These are phyloP conservation scores for Cucurbita moschata DNA, from an alignment of 306 rosid species.

Conservation along the genomic window DNA sequence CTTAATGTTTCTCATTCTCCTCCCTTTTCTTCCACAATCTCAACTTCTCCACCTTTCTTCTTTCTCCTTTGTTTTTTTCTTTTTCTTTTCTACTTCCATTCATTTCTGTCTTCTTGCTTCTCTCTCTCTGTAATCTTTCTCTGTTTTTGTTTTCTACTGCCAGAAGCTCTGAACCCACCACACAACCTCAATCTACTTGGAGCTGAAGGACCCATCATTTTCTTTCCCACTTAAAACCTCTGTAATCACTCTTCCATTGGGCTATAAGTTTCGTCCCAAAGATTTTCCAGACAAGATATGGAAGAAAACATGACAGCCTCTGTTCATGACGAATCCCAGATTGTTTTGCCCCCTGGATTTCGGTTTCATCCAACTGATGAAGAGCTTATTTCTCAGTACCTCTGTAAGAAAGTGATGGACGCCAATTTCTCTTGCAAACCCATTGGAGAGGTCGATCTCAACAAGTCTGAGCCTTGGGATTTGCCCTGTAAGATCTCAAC, in stretches of 20 bases:
- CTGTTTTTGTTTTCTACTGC: not conserved
- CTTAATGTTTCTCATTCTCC: not conserved
- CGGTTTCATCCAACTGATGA: conserved; percentile 92
- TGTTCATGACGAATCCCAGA: conserved; percentile 30
- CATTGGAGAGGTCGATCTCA: conserved; percentile 84
- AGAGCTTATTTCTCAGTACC: conserved; percentile 73
- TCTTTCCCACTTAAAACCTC: not conserved
- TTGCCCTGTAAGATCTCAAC: conserved; percentile 49
- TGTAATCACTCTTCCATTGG: not conserved
- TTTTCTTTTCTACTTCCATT: not conserved
- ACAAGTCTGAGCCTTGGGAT: conserved; percentile 94
- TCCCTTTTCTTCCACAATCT: not conserved
- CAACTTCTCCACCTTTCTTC: not conserved
- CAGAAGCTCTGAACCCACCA: conserved; percentile 1
- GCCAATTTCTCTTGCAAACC: conserved; percentile 49
- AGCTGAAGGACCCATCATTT: not conserved
- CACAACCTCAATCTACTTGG: not conserved
- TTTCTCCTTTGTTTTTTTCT: not conserved
- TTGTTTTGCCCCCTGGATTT: conserved; percentile 76
- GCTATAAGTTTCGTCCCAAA: not conserved
- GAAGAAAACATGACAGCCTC: conserved; percentile 20
- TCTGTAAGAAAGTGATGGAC: conserved; percentile 50
- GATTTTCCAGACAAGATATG: conserved; percentile 15
- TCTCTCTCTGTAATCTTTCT: not conserved
- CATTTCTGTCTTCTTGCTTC: not conserved